Base-by-base conservation (phyloP, 768 basidiomycete species). In the Lactarius vividus region DNA sequence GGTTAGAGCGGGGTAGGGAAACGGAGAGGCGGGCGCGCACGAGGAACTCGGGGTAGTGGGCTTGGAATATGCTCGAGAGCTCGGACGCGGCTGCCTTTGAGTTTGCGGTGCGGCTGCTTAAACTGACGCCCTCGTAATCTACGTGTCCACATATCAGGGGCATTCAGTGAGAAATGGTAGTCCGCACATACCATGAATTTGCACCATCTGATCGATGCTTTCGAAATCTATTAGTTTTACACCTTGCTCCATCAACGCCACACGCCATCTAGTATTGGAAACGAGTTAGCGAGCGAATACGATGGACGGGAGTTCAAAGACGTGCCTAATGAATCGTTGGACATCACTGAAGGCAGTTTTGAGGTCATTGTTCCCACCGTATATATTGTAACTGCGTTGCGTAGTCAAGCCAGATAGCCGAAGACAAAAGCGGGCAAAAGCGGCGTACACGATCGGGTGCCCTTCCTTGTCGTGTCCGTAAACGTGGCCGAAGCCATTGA, bases 1-100 rank as follows among this genome's bases (percentile, higher is more conserved):
- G 11, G 29, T 53, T 37, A 59, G 35, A 23, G 11, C 23, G 23
- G 9, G 29, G 28, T 11, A 4, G 40, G 31, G 28, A 23, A 33
- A 23, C 26, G 20, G 55, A 13, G 39, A 57, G 23, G 28, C 39
- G 29, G 37, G 2, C 31, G 76, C 83, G 60, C 52, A 89, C 89
- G 61, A 94, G 77, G 65, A 92, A 80, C 74, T 94, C 91, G 0
- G 92, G 92, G 72, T 94, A 93, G 74, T 93, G 85, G 67, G 80
- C 80, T 62, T 84, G 80, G 77, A 94, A 94, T 71, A 93, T 88
- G 71, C 79, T 85, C 2, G 86, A 84, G 9, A 90, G 88, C 72
- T 91, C 86, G 1, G 83, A 79, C 0, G 92, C 92, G 11, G 92
- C 92, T 15, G 80, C 83, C 77, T 94, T 94, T 44, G 89, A 87